These are phyloP conservation scores for Marchantia paleacea DNA, from an alignment of 225 moss, liverwort and hornwort species.

Conservation along the genomic window DNA sequence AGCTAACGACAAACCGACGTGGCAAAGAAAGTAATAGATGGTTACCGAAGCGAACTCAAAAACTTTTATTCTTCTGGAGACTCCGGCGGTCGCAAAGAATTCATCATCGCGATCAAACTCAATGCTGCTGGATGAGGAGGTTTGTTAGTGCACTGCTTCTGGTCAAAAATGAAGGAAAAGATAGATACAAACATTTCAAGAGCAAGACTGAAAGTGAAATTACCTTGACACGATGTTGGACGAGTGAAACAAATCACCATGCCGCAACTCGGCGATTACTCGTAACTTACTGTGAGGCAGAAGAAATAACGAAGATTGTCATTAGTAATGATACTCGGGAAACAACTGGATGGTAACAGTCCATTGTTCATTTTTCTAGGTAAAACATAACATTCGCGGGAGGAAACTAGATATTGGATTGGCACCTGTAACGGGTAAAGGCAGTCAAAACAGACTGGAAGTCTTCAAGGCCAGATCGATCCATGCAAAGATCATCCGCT, in stretches of 20 bases:
- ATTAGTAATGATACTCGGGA: background rate
- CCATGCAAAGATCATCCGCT: conserved; percentile 42
- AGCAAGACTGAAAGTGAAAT: background rate
- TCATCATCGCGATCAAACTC: conserved; percentile 98
- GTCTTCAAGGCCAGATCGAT: conserved; percentile 72
- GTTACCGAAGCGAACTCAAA: conserved; percentile 90
- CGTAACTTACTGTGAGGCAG: conserved; percentile 61
- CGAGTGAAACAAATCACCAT: conserved; percentile 92
- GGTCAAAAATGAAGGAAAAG: background rate
- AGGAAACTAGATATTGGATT: background rate
- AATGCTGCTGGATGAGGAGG: conserved; percentile 58
- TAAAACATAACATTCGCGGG: background rate
- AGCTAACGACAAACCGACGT: background rate
- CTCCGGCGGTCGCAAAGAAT: conserved; percentile 97
- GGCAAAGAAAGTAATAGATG: background rate
- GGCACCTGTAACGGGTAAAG: conserved; percentile 90
- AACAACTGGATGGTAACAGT: background rate
- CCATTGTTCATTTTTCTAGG: too few relatives aligned
- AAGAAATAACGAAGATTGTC: background rate
- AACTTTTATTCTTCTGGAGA: conserved; percentile 91
- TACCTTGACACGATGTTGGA: conserved; percentile 98
- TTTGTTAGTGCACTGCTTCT: background rate
- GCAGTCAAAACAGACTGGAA: conserved; percentile 90
- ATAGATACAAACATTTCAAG: background rate
- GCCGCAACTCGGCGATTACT: conserved; percentile 91